Percentiles rank a stretch among this genome's conserved stretches.
These are phyloP conservation scores for Leishmania major DNA, from an alignment of 208 protist genomes.

Conservation along the genomic window DNA sequence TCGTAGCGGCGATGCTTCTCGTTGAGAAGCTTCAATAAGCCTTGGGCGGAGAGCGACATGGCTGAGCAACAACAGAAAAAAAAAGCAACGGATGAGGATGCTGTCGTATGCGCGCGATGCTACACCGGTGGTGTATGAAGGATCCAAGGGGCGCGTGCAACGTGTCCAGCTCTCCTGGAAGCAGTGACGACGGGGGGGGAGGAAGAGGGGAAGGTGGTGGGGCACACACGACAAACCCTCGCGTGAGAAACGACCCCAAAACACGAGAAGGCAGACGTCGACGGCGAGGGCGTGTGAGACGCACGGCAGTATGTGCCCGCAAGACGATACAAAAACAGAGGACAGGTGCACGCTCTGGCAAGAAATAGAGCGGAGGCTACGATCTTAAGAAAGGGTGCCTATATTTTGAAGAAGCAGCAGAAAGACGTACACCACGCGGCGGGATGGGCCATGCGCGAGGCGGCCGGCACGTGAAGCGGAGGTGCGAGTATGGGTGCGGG, in stretches of 20 bases:
- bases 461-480: not conserved
- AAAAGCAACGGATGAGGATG: not conserved
- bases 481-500: not conserved
- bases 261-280: not conserved
- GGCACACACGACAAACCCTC: not conserved
- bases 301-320: too few species aligned
- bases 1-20: conserved; percentile 6
- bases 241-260: not conserved
- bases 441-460: not conserved
- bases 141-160: not conserved
- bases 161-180: not conserved
- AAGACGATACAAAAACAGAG: too few species aligned
- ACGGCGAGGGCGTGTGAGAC: too few species aligned
- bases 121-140: not conserved
- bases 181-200: not conserved
- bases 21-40: conserved; percentile 16
- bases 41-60: conserved; percentile 26
- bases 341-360: not conserved
- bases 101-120: not conserved
- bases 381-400: too few species aligned
- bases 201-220: not conserved
- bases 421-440: not conserved
- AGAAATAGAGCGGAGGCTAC: not conserved
- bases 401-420: too few species aligned
- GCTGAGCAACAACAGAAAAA: not conserved